Evolutionary conservation across 495 filamentous ascomycete species (phyloP).

Genomic region (Daldinia bambusicola): DNA sequence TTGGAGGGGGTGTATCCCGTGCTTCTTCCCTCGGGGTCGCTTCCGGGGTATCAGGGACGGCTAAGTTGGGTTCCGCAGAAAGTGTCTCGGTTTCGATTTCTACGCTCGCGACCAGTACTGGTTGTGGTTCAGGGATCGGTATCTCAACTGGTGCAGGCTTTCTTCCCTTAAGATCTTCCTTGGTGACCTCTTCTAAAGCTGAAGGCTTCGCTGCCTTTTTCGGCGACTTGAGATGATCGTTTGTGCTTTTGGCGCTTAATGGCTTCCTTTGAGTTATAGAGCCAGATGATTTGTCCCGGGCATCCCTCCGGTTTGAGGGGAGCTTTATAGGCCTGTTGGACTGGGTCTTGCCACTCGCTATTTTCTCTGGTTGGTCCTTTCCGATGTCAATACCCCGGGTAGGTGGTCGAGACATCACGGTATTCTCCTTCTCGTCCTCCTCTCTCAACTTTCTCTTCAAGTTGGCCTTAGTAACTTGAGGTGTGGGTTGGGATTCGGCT

Average conservation of each 20-base stretch:
- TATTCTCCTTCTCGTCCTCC: slow-evolving; percentile 52
- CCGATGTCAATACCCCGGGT: neutral
- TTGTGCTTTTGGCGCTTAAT: slow-evolving; percentile 58
- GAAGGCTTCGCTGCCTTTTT: slow-evolving; percentile 50
- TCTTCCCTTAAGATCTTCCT: slow-evolving; percentile 33
- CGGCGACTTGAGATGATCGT: slow-evolving; percentile 57
- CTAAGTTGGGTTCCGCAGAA: slow-evolving; percentile 43
- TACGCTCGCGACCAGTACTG: slow-evolving; percentile 30
- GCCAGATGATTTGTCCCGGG: slow-evolving; percentile 41
- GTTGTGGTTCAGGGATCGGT: slow-evolving; percentile 28
- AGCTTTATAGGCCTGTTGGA: slow-evolving; percentile 48
- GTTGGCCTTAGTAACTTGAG: slow-evolving; percentile 39
- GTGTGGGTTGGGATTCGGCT: slow-evolving; percentile 14
- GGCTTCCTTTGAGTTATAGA: slow-evolving; percentile 49
- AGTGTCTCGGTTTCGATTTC: slow-evolving; percentile 50
- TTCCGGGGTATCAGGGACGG: slow-evolving; percentile 52
- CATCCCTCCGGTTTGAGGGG: slow-evolving; percentile 39
- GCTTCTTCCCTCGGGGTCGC: slow-evolving; percentile 45
- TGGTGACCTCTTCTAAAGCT: slow-evolving; percentile 36
- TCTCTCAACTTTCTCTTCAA: slow-evolving; percentile 49
- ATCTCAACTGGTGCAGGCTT: slow-evolving; percentile 40
- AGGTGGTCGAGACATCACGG: slow-evolving; percentile 17
- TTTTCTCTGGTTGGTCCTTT: slow-evolving; percentile 40
- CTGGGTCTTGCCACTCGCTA: slow-evolving; percentile 24
- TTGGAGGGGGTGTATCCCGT: slow-evolving; percentile 66